Conservation (phyloP, 495 filamentous ascomycete species). For the Xanthoparmelia taractica region DNA sequence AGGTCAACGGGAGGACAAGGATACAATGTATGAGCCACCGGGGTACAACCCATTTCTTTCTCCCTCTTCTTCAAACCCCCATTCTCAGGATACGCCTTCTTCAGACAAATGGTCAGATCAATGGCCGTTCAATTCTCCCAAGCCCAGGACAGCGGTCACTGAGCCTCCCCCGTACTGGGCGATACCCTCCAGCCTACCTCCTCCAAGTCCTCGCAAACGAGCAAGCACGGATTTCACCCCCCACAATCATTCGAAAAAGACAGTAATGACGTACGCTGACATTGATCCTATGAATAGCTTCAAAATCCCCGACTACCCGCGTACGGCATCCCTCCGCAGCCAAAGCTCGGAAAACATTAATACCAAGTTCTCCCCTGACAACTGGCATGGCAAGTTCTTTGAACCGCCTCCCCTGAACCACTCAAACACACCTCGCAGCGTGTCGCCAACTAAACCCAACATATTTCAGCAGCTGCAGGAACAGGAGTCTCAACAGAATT, state of each 20-base stretch:
- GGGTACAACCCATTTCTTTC: slow-evolving; percentile 27
- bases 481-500: slow-evolving; percentile 16
- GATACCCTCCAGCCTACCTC: slow-evolving; percentile 23
- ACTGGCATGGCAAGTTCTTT: slow-evolving; percentile 55
- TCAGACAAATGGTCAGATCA: slow-evolving; percentile 21
- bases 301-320: slow-evolving; percentile 30
- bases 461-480: slow-evolving; percentile 9
- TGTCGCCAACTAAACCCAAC: slow-evolving; percentile 32
- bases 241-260: slow-evolving; percentile 1
- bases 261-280: slow-evolving; percentile 19
- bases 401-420: slow-evolving; percentile 31
- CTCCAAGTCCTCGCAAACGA: not conserved
- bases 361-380: slow-evolving; percentile 57
- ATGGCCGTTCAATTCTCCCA: slow-evolving; percentile 17
- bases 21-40: slow-evolving; percentile 25
- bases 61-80: slow-evolving; percentile 19
- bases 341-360: slow-evolving; percentile 70
- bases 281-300: slow-evolving; percentile 39
- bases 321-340: slow-evolving; percentile 39
- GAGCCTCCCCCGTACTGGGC: slow-evolving; percentile 20
- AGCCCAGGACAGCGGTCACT: slow-evolving; percentile 2
- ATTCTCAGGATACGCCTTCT: slow-evolving; percentile 15
- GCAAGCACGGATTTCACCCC: not conserved
- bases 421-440: slow-evolving; percentile 32
- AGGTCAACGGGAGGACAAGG: slow-evolving; percentile 12